A percentile compares a stretch with the other conserved stretches of the same genome.
Conservation (phyloP, 768 basidiomycete genomes). For the Solioccasus polychromus region DNA sequence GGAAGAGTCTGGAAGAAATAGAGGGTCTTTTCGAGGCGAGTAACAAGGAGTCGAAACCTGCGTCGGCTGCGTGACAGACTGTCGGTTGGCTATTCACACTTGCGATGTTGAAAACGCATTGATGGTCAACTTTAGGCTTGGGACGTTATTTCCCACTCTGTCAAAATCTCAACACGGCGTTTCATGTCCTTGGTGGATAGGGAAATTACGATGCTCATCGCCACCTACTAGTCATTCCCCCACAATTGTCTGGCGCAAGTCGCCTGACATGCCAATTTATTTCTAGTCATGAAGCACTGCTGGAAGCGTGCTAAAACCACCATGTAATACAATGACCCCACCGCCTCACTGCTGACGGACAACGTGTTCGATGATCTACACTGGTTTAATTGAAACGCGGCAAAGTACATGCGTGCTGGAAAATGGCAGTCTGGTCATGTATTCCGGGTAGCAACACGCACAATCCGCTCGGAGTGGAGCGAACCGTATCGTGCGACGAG, state of each 20-base stretch:
- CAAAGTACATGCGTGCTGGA: neutral
- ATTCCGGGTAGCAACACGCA: neutral
- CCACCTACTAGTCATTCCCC: neutral
- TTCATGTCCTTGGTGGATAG: neutral
- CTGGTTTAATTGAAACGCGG: neutral
- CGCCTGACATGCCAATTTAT: neutral
- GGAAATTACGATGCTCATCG: neutral
- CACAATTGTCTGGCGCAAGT: neutral
- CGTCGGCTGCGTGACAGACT: neutral
- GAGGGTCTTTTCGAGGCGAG: constrained; percentile 35
- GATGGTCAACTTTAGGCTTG: neutral
- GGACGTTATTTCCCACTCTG: neutral
- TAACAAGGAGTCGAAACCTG: neutral
- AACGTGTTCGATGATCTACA: constrained; percentile 8
- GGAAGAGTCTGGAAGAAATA: constrained; percentile 42
- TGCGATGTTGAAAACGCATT: neutral
- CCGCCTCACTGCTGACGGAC: neutral
- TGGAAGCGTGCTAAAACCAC: neutral
- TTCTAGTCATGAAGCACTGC: neutral
- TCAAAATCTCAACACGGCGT: neutral
- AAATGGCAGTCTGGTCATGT: constrained; percentile 1
- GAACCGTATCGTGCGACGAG: neutral
- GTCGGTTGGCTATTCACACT: neutral
- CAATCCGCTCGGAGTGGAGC: constrained; percentile 1
- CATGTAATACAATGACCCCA: constrained; percentile 2